Base-by-base conservation (phyloP, 2,329 filamentous ascomycete genomes). In the Waltergamsia citrina region DNA sequence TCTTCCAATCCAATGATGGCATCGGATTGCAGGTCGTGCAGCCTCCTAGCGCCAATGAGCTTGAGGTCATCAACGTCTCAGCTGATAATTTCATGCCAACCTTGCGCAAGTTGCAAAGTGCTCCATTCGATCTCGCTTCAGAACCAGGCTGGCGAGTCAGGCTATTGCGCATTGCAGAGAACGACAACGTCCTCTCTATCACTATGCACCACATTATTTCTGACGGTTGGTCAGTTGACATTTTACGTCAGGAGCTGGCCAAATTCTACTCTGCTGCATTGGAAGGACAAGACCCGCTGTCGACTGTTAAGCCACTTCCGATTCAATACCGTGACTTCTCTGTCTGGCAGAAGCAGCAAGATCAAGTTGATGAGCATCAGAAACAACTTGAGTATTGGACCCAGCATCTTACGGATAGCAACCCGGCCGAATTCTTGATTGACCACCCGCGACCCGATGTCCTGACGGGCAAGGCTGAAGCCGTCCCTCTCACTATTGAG, bases 391-490 rank as follows among this genome's bases (percentile, higher is more conserved):
- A 37, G 0, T 51, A 52, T 20, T 52, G 49, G 50, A 31, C 39
- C 17, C 28, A 36, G 22, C 18, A 34, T 20, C 35, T 37, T 3
- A 30, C 38, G 18, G 32, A 19, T 4, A 33, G 31, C 15, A 17
- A 35, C 14, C 19, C 34, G 18, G 22, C 31, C 4, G 39, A 42
- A 29, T 38, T 56, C 5, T 46, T 63, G 8, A 57, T 57, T 5
- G 62, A 66, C 37, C 51, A 8, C 52, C 52, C 1, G 29, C 42
- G 4, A 50, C 36, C 36, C 21, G 14, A 17, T 6, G 26, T 17
- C 6, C 23, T 36, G 15, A 29, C 37, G 11, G 28, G 37, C 15
- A 14, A 14, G 10, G 30, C 29, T 9, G 14, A 16, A 3, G n/a
- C 18, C 3, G 29, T 40, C 15, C 10, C 30, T 2, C 14, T 43